phyloP scores from a whole-genome alignment of 2,329 filamentous ascomycete genomes.

The Furcasterigmium sp. region DNA sequence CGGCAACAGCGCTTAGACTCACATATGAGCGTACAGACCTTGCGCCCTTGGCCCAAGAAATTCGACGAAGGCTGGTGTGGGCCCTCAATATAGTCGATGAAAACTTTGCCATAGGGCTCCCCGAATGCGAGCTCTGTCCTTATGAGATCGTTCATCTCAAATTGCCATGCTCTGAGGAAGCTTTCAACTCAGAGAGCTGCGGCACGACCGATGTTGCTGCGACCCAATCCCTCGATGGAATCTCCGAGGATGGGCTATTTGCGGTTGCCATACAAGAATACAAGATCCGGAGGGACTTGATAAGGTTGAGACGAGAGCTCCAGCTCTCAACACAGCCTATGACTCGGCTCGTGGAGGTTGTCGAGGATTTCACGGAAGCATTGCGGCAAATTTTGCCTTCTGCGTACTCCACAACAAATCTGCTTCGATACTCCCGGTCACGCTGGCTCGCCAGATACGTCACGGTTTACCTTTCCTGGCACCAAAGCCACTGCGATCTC shows the following conservation, averaged over 20 bases:
- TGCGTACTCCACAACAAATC: slow-evolving; percentile 4
- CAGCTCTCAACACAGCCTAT: neutral
- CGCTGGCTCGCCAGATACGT: slow-evolving; percentile 14
- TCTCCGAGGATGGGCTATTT: slow-evolving; percentile 11
- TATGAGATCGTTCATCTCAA: slow-evolving; percentile 34
- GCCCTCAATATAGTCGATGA: slow-evolving; percentile 37
- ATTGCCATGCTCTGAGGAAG: slow-evolving; percentile 36
- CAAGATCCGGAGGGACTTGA: slow-evolving; percentile 14
- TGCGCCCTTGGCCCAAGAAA: slow-evolving; percentile 34
- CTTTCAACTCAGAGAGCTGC: slow-evolving; percentile 21
- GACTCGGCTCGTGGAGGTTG: slow-evolving; percentile 8
- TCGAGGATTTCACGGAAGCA: slow-evolving; percentile 7
- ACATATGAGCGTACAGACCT: slow-evolving; percentile 36
- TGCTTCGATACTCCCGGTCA: slow-evolving; percentile 5
- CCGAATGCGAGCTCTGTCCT: slow-evolving; percentile 38
- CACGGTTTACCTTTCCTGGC: slow-evolving; percentile 19
- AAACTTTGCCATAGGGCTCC: slow-evolving; percentile 35
- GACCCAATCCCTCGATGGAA: slow-evolving; percentile 4
- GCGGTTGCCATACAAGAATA: slow-evolving; percentile 10
- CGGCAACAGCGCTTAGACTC: slow-evolving; percentile 34
- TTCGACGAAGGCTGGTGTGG: slow-evolving; percentile 37
- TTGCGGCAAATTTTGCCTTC: slow-evolving; percentile 4
- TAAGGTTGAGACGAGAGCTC: slow-evolving; percentile 13
- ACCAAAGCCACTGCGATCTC: slow-evolving; percentile 36
- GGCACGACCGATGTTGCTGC: neutral